phyloP scores from a whole-genome alignment of 2,329 filamentous ascomycete genomes.

The Ascochyta koolunga region DNA sequence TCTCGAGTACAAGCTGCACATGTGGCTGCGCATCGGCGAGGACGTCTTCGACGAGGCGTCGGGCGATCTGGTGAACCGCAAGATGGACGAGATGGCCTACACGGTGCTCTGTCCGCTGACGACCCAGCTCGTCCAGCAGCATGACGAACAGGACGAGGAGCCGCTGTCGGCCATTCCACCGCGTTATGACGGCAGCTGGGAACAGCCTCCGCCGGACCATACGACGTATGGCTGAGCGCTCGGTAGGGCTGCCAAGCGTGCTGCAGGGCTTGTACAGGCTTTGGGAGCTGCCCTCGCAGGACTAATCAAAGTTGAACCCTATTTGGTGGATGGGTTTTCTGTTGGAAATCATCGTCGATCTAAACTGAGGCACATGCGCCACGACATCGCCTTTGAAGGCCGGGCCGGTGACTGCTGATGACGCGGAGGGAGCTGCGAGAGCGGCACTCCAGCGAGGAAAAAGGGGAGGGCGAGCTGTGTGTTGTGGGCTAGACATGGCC shows the following conservation, averaged over 20 bases:
- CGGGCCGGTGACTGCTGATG: conserved; percentile 1
- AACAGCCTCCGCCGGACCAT: conserved; percentile 2
- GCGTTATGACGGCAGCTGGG: conserved; percentile 10
- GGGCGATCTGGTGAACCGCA: conserved; percentile 16
- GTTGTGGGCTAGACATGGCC: neutral
- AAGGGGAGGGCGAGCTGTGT: too few species aligned
- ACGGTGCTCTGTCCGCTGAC: conserved; percentile 10
- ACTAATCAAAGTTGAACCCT: neutral
- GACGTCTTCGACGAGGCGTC: conserved; percentile 15
- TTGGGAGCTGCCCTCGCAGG: neutral
- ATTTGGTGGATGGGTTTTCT: neutral
- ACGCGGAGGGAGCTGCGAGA: neutral
- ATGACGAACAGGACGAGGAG: neutral
- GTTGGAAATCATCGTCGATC: neutral
- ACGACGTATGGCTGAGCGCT: neutral
- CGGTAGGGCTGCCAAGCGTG: neutral
- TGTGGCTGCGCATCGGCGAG: conserved; percentile 17
- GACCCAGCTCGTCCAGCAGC: neutral
- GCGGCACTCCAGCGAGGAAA: neutral
- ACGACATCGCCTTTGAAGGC: neutral
- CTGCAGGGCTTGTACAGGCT: neutral
- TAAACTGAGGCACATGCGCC: neutral
- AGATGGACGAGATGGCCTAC: conserved; percentile 20
- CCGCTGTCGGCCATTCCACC: conserved; percentile 1
- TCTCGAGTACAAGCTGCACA: conserved; percentile 13